phyloP scores from a whole-genome alignment of 306 rosid genomes.

The Acmispon strigosus region DNA sequence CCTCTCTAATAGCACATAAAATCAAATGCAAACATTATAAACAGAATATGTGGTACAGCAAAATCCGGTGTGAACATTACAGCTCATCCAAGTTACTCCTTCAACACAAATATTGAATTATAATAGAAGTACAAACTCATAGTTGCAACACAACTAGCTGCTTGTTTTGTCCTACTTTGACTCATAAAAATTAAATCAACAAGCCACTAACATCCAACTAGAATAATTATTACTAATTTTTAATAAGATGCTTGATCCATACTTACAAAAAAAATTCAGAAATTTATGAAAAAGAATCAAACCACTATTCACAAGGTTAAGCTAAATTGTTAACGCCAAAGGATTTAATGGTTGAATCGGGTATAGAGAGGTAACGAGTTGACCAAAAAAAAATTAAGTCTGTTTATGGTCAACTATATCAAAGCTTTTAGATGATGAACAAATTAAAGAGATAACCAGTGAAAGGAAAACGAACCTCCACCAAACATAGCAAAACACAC shows the following conservation, averaged over 20 bases:
- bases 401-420: slow-evolving; percentile 14
- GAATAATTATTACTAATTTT: background rate
- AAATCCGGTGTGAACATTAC: too few species aligned
- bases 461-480: background rate
- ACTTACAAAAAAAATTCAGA: background rate
- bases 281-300: slow-evolving; percentile 5
- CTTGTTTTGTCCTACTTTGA: too few species aligned
- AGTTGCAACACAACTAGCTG: too few species aligned
- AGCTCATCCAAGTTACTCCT: too few species aligned
- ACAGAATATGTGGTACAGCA: too few species aligned
- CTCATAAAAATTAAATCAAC: too few species aligned
- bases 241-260: background rate
- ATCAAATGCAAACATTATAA: too few species aligned
- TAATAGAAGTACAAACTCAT: too few species aligned
- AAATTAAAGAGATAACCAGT: background rate
- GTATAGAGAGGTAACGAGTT: background rate
- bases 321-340: background rate
- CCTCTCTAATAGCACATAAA: too few species aligned
- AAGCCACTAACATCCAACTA: background rate
- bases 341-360: background rate
- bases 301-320: slow-evolving; percentile 16
- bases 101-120: too few species aligned
- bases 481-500: background rate
- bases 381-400: background rate
- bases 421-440: background rate